Evolutionary conservation across 257 asterid genomes (phyloP), one percentile per base, ranked within the genome.

Genomic region (Solanum chmielewskii): DNA sequence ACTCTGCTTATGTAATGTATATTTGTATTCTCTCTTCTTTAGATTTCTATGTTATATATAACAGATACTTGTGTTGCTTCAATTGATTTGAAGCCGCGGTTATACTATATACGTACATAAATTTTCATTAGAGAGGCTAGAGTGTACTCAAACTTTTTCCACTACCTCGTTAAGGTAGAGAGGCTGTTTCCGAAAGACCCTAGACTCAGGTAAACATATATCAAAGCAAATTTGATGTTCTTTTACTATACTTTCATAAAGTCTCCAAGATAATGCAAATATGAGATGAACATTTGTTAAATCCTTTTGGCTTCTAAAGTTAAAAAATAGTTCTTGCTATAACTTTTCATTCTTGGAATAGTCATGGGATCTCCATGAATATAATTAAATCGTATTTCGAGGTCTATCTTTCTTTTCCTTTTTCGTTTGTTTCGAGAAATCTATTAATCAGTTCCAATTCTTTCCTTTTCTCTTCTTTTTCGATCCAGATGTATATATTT

Each of bases 111-210:
- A 74, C 11, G 11, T 39, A 37, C 82, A 74, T 39, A 37, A 70
- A 31, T 74, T 74, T 37, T 39, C 44, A 2, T 18, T 18, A 16
- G 33, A 25, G 2, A 64, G 33, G 16, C 7, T 64, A 64, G 9
- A 64, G 71, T n/a, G 1, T 60, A 62, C 71, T n/a, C 71, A 64
- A 5, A 64, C 2, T 18, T n/a, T n/a, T 64, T 11, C 4, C n/a
- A 0, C 35, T 6, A 66, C 73, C 35, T 66, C 18, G 0, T 66
- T 20, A 1, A 66, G 35, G 5, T 66, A 25, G 20, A 66, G 10
- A 66, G 1, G 0, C 0, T 25, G 4, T 66, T 12, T 25, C 10
- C 3, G 1, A 1, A 64, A 66, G 37, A 66, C 2, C 16, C 18
- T 64, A 4, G 35, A 0, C 73, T 64, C 35, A 6, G 0, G 33